Evolutionary conservation across 73 alveolate species (phyloP).

Genomic region (Symbiodinium pilosum): DNA sequence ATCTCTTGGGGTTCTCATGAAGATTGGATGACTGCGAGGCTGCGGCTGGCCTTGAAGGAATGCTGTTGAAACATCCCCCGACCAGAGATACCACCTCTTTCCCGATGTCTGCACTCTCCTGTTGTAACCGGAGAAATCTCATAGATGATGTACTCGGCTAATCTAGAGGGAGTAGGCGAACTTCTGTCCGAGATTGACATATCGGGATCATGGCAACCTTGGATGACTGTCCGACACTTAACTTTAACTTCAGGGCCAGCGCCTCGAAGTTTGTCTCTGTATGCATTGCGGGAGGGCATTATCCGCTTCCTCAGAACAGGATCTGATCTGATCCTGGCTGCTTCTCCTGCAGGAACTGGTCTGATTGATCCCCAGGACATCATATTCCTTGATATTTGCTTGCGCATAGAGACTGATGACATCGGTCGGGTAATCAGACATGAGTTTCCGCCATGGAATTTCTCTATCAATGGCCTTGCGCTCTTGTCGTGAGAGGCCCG

Average conservation of each 20-base stretch:
- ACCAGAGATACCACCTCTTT: background rate
- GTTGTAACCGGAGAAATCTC: conserved; percentile 12
- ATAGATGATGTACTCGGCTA: background rate
- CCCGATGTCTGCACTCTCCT: background rate
- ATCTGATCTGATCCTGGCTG: background rate
- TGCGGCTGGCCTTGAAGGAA: conserved; percentile 42
- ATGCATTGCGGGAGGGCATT: conserved; percentile 29
- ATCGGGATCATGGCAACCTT: conserved; percentile 50
- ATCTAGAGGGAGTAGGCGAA: background rate
- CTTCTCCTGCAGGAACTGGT: background rate
- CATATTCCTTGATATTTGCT: conserved; percentile 29
- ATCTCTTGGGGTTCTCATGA: conserved; percentile 35
- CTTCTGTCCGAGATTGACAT: background rate
- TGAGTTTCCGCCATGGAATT: background rate
- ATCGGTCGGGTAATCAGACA: background rate
- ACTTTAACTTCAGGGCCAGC: background rate
- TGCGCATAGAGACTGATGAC: background rate
- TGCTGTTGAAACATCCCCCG: conserved; percentile 40
- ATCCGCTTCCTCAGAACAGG: background rate
- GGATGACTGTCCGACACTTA: conserved; percentile 28
- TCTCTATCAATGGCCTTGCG: conserved; percentile 29
- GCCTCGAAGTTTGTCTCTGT: conserved; percentile 4
- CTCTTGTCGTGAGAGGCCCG: background rate
- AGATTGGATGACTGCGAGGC: background rate
- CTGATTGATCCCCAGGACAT: conserved; percentile 2